Base-by-base conservation (phyloP, 768 basidiomycete genomes). In the Hericium coralloides region DNA sequence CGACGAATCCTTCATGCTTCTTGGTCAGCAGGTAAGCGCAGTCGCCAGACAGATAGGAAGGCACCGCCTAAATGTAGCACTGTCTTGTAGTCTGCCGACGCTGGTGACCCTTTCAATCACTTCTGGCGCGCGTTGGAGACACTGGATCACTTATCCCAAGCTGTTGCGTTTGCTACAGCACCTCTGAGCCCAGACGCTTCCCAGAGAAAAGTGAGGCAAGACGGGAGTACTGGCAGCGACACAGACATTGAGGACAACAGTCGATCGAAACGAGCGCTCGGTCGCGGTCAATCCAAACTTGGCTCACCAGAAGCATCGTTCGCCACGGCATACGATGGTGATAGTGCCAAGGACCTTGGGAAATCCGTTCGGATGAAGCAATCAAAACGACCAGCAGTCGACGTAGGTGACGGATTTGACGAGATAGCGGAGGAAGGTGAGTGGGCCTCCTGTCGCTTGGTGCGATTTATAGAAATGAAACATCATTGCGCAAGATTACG, bases 101-200 rank as follows among this genome's bases (percentile, higher is more conserved):
- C 89, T 2, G 83, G 86, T 4, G 91, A 93, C 65, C 84, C 89
- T 4, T 93, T 93, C 73, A 90, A 91, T 65, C 81, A 89, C 63
- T 93, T 92, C 65, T 93, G 91, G 91, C 83, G 80, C 62, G 87
- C 88, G 51, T 86, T 92, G 75, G 89, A 92, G 41, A 85, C 91
- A 82, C 69, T 92, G 49, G 89, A 92, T 63, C 87, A 90, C 63
- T 76, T 93, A n/a, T 86, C 88, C 4, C 88, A 90, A 63, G 80
- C 80, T 4, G 83, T 89, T 9, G 91, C 91, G 15, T 93, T 93
- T 65, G 82, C 90, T 4, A 90, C 87, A 7, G 84, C 85, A 14
- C 89, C 92, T 15, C 76, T 92, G 20, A 80, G 79, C 45, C 69
- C 72, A 9, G 76, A 76, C 51, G 63, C 69, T 3, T 45, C 60